phyloP scores from a whole-genome alignment of 1,284 basidiomycete genomes.

The Apiotrichum laibachii region DNA sequence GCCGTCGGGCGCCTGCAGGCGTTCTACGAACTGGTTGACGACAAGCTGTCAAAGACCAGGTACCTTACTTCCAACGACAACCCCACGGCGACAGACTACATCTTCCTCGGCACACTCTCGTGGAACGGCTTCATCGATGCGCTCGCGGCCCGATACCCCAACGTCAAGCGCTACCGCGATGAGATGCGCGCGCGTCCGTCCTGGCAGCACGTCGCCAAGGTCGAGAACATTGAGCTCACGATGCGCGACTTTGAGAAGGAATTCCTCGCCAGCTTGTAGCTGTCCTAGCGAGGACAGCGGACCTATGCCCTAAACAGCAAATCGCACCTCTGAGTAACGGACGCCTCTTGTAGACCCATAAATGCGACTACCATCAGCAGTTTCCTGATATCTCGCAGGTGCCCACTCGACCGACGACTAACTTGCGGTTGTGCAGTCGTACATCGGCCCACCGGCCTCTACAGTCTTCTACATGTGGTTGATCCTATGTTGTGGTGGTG shows the following conservation, averaged over 20 bases:
- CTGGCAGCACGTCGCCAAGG: slow-evolving; percentile 6
- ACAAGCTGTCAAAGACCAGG: not conserved
- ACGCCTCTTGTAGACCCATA: no score
- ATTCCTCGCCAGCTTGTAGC: slow-evolving; percentile 5
- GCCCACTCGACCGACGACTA: no score
- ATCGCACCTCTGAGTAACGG: no score
- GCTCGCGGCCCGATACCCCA: slow-evolving; percentile 2
- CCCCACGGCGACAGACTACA: slow-evolving; percentile 13
- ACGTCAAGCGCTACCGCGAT: slow-evolving; percentile 8
- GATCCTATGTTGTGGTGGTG: no score
- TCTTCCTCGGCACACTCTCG: slow-evolving; percentile 13
- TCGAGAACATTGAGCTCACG: slow-evolving; percentile 4
- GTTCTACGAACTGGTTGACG: slow-evolving; percentile 8
- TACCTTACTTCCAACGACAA: slow-evolving; percentile 6
- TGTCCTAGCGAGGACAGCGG: no score
- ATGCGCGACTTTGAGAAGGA: slow-evolving; percentile 14
- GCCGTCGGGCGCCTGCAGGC: slow-evolving; percentile 11
- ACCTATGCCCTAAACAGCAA: no score
- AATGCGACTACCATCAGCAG: no score
- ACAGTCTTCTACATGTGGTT: no score
- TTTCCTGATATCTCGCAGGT: no score
- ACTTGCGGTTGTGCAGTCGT: no score
- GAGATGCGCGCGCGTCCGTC: slow-evolving; percentile 8
- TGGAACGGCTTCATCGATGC: slow-evolving; percentile 15
- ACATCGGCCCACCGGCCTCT: no score